Evolutionary conservation across 495 filamentous ascomycete genomes (phyloP).

Genomic region (Emericellopsis terricola): DNA sequence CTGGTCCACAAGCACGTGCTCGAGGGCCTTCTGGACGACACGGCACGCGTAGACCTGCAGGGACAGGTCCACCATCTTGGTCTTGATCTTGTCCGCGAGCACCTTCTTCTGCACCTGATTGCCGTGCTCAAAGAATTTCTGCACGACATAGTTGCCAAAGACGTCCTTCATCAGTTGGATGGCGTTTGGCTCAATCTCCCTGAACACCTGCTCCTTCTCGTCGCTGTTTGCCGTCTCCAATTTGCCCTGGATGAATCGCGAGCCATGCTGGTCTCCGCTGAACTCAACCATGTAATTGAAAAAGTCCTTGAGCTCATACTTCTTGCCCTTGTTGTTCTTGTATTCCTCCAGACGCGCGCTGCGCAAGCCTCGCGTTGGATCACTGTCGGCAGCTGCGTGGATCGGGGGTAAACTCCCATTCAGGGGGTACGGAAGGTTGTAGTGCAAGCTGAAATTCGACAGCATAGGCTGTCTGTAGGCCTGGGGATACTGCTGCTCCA

Average conservation of each 20-base stretch:
- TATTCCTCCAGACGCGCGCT: slow-evolving; percentile 71
- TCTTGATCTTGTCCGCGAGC: slow-evolving; percentile 72
- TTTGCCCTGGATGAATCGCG: slow-evolving; percentile 90
- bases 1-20: slow-evolving; percentile 81
- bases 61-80: slow-evolving; percentile 61
- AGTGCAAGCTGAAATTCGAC: too few relatives aligned
- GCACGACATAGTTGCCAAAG: slow-evolving; percentile 96
- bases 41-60: slow-evolving; percentile 88
- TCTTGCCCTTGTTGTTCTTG: slow-evolving; percentile 53
- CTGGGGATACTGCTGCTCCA: too few relatives aligned
- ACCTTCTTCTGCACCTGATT: slow-evolving; percentile 85
- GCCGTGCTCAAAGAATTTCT: slow-evolving; percentile 95
- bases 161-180: slow-evolving; percentile 89
- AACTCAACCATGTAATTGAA: slow-evolving; percentile 85
- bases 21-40: slow-evolving; percentile 87
- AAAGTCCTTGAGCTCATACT: slow-evolving; percentile 83
- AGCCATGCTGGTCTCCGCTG: slow-evolving; percentile 87
- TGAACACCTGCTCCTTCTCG: slow-evolving; percentile 88
- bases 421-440: too few relatives aligned
- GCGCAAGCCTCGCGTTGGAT: slow-evolving; percentile 42
- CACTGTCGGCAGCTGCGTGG: slow-evolving; percentile 38
- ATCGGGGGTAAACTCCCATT: too few relatives aligned
- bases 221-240: slow-evolving; percentile 90
- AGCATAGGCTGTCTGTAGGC: too few relatives aligned
- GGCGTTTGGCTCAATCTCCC: slow-evolving; percentile 65